Evolutionary conservation across 2,329 filamentous ascomycete species (phyloP).

Genomic region (Paraphoma sp.): DNA sequence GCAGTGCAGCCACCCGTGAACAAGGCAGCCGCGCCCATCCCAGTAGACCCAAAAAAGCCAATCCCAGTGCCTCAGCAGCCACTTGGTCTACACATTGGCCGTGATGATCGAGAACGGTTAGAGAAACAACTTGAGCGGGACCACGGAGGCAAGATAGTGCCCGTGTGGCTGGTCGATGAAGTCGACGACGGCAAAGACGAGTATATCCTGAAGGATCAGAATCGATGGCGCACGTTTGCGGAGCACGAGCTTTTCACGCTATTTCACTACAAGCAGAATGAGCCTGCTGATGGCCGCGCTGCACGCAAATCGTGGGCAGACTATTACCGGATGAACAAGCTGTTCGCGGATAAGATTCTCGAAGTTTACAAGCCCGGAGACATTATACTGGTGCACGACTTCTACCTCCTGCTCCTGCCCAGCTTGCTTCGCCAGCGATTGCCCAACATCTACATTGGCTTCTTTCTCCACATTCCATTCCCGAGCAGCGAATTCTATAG

Average conservation of each 20-base stretch:
- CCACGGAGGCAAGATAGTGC: conserved; percentile 78
- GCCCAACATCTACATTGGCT: conserved; percentile 90
- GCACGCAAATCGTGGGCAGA: conserved; percentile 88
- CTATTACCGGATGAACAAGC: conserved; percentile 90
- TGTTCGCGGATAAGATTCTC: conserved; percentile 88
- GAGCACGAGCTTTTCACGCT: conserved; percentile 91
- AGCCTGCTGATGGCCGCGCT: conserved; percentile 82
- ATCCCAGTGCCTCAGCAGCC: conserved; percentile 64
- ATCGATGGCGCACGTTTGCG: conserved; percentile 86
- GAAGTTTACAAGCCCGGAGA: conserved; percentile 92
- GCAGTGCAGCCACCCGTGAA: conserved; percentile 64
- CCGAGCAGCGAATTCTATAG: conserved; percentile 95
- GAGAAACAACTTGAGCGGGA: conserved; percentile 77
- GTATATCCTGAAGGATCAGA: conserved; percentile 79
- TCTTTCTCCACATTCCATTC: conserved; percentile 93
- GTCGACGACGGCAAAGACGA: conserved; percentile 71
- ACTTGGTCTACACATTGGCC: conserved; percentile 74
- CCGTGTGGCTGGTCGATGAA: conserved; percentile 88
- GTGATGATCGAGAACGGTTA: conserved; percentile 73
- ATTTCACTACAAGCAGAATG: conserved; percentile 95
- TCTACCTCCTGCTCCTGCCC: conserved; percentile 88
- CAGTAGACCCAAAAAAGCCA: conserved; percentile 68
- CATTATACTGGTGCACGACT: conserved; percentile 91
- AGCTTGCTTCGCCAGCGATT: conserved; percentile 85
- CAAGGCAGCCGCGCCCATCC: conserved; percentile 79